Percentiles rank a stretch among this genome's conserved stretches.
Evolutionary conservation across 2,329 filamentous ascomycete species (phyloP).

Genomic region (Polytolypa hystricis): DNA sequence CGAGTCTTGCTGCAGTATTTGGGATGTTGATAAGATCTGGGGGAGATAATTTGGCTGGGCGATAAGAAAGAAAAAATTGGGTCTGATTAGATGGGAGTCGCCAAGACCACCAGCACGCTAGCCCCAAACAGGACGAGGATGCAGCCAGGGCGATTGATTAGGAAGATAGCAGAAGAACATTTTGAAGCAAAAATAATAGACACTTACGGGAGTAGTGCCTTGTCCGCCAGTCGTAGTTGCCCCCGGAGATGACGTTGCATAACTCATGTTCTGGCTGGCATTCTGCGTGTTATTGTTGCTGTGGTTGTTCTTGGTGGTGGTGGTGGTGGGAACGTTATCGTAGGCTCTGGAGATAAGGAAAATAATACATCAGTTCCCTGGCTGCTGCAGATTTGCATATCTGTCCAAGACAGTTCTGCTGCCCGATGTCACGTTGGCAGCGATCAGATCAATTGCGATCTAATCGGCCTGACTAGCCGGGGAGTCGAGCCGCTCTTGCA

Average conservation of each 20-base stretch:
- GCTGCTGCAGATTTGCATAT: too few species aligned
- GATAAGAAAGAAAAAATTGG: slow-evolving; percentile 37
- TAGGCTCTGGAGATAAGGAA: slow-evolving; percentile 5
- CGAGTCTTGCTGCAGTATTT: background rate
- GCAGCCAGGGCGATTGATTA: slow-evolving; percentile 13
- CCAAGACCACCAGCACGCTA: slow-evolving; percentile 23
- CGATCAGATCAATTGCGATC: too few species aligned
- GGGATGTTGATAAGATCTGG: slow-evolving; percentile 30
- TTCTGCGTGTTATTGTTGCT: slow-evolving; percentile 25
- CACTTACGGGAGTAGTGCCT: slow-evolving; percentile 38
- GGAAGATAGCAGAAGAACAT: background rate
- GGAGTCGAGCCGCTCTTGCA: too few species aligned
- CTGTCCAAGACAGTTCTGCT: too few species aligned
- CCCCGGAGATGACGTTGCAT: slow-evolving; percentile 53
- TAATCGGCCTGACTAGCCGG: too few species aligned
- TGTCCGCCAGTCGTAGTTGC: slow-evolving; percentile 55
- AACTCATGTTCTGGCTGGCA: slow-evolving; percentile 45
- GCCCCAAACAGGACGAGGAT: slow-evolving; percentile 15
- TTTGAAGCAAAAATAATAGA: slow-evolving; percentile 6
- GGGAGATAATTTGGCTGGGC: slow-evolving; percentile 31
- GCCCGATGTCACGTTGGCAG: too few species aligned
- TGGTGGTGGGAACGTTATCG: slow-evolving; percentile 1
- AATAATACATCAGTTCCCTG: slow-evolving; percentile 2
- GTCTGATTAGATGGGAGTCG: slow-evolving; percentile 15
- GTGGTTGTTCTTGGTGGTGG: slow-evolving; percentile 5